A percentile compares a stretch with the other conserved stretches of the same genome.
These are phyloP conservation scores for Gaeumannomyces tritici DNA, from an alignment of 2,329 filamentous ascomycete genomes.

Conservation along the genomic window DNA sequence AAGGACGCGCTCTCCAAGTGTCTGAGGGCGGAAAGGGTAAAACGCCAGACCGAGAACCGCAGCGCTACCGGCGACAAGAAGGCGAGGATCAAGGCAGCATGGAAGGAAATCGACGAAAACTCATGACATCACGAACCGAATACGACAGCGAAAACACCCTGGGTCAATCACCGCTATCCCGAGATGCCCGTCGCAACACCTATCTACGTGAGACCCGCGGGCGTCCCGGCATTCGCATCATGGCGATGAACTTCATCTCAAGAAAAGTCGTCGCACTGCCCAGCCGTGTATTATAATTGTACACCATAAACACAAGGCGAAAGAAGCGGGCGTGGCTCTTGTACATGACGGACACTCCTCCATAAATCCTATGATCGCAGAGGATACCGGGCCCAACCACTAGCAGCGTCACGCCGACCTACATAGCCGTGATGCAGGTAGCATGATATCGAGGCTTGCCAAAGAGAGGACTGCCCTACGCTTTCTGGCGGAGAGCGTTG, in stretches of 20 bases:
- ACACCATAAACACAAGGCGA: background rate
- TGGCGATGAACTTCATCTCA: background rate
- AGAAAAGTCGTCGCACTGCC: background rate
- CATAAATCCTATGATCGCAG: background rate
- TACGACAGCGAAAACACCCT: background rate
- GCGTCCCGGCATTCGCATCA: no score
- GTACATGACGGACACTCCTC: background rate
- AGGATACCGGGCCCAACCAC: background rate
- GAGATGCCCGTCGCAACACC: background rate
- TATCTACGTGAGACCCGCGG: background rate
- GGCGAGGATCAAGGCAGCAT: constrained; percentile 65
- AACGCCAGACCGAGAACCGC: constrained; percentile 69
- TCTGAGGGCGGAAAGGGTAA: constrained; percentile 68
- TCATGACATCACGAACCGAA: constrained; percentile 28
- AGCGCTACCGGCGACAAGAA: constrained; percentile 60
- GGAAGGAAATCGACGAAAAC: constrained; percentile 69
- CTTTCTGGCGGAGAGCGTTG: constrained; percentile 44
- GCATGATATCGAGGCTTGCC: background rate
- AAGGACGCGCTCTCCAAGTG: constrained; percentile 82
- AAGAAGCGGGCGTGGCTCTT: background rate
- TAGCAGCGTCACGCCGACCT: background rate
- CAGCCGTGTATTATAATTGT: background rate
- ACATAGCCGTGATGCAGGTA: background rate
- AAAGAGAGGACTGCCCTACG: constrained; percentile 16
- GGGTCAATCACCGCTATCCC: background rate